Evolutionary conservation across 768 basidiomycete species (phyloP), one percentile per base, ranked within the genome.

Genomic region (Rubroboletus satanas): DNA sequence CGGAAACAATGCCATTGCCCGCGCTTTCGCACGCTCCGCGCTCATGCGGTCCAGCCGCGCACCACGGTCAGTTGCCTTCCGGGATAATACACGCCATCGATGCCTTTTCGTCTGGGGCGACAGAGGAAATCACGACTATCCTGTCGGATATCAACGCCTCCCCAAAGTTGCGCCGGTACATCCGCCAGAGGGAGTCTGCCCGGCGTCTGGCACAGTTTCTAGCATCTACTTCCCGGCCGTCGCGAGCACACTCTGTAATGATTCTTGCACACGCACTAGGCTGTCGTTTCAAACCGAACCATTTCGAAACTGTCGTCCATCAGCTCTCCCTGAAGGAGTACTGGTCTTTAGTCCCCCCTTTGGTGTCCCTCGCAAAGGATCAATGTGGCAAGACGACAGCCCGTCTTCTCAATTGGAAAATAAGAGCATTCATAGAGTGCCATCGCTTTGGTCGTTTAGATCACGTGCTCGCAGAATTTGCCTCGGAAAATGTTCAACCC

Each of bases 381-480:
- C 78, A 83, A 21, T 74, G 77, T 15, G 79, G 79, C 41, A 73
- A 71, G 49, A 75, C 78, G 3, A 84, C 82, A 4, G 59, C 70
- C 31, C 79, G 82, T 32, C 73, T 91, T 23, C 76, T 92, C 57
- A 83, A 92, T 66, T 90, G 87, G 88, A 80, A 81, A 45, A 73
- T 79, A 8, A 80, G 82, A 36, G 85, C 87, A 1, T 63, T 83
- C 38, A 68, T 84, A 54, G 84, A 89, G 66, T 73, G 71, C 5
- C 72, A 78, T 52, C 70, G 77, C 31, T 88, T 78, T 60, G 64
- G 68, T 26, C 64, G 62, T 7, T 71, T 91, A 26, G 69, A 75
- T 54, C 66, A 63, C 38, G 73, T 80, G 2, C 68, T 87, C 42
- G 64, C 74, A 28, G 77, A 84, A 50, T 90, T 85, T 72, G 62